A percentile compares a stretch with the other conserved stretches of the same genome.
These are phyloP conservation scores for Coleophoma crateriformis DNA, from an alignment of 2,329 filamentous ascomycete genomes.

Conservation along the genomic window DNA sequence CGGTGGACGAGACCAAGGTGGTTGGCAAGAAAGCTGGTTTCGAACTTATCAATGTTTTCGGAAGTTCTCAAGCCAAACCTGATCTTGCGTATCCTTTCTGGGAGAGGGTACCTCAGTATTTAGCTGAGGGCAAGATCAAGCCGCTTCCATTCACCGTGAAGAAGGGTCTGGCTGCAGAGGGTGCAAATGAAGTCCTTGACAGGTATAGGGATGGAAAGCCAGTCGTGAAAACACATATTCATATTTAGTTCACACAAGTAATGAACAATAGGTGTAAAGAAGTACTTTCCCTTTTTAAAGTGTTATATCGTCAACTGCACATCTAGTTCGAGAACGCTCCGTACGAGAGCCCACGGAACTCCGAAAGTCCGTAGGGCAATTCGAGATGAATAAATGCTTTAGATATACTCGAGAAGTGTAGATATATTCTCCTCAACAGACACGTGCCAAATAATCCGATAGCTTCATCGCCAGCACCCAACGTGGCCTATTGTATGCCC, in stretches of 20 bases:
- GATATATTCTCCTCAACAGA: no score
- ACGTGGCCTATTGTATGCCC: no score
- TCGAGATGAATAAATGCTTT: no score
- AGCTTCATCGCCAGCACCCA: no score
- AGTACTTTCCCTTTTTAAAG: no score
- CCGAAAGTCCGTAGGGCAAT: no score
- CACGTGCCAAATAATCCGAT: no score
- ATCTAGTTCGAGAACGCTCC: no score
- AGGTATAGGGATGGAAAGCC: slow-evolving; percentile 29
- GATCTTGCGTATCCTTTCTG: slow-evolving; percentile 27
- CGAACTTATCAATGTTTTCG: slow-evolving; percentile 23
- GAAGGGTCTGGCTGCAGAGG: slow-evolving; percentile 26
- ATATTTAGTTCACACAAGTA: neutral
- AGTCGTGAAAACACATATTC: neutral
- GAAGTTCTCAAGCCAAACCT: slow-evolving; percentile 19
- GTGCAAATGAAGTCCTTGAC: slow-evolving; percentile 32
- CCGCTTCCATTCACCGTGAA: slow-evolving; percentile 25
- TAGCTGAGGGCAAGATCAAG: slow-evolving; percentile 26
- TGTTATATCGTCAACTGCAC: no score
- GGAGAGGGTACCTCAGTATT: slow-evolving; percentile 22
- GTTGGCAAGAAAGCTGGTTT: slow-evolving; percentile 27
- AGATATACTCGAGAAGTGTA: no score
- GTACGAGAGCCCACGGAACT: no score
- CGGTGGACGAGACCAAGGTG: slow-evolving; percentile 22
- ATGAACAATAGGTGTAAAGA: no score